A percentile compares a stretch with the other conserved stretches of the same genome.
Evolutionary conservation across 306 rosid genomes (phyloP).

Genomic region (Casuarina glauca): DNA sequence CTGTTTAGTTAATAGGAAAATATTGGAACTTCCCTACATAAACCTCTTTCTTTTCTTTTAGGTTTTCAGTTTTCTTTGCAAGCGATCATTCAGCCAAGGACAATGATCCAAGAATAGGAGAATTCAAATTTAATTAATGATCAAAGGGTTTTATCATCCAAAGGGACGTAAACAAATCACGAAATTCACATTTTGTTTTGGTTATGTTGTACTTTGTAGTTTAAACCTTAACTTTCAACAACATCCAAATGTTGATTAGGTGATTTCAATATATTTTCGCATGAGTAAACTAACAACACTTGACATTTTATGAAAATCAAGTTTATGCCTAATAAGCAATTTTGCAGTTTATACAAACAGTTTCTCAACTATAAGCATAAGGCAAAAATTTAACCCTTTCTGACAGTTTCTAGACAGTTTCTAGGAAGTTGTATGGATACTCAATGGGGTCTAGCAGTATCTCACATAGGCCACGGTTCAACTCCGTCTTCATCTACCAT

Average conservation of each 20-base stretch:
- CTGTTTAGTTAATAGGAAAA: too few species aligned
- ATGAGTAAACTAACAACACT: background rate
- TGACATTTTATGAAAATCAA: background rate
- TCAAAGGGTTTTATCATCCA: too few species aligned
- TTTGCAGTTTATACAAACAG: background rate
- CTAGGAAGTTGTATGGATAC: background rate
- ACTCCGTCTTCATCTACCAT: conserved; percentile 22
- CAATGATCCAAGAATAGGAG: too few species aligned
- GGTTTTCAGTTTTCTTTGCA: too few species aligned
- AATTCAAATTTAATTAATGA: too few species aligned
- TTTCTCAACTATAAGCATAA: background rate
- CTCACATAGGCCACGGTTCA: conserved; percentile 14
- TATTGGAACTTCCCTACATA: too few species aligned
- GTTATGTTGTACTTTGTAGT: too few species aligned
- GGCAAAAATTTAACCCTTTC: background rate
- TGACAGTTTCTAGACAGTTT: too few species aligned
- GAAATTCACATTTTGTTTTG: background rate
- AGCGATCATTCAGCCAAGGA: too few species aligned
- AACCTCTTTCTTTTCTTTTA: too few species aligned
- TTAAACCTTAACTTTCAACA: background rate
- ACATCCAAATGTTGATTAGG: background rate
- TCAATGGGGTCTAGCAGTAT: conserved; percentile 22
- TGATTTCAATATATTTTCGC: background rate
- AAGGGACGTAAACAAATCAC: background rate
- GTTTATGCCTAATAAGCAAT: background rate